phyloP scores from a whole-genome alignment of 78 protist genomes.

The Pigoraptor vietnamica region DNA sequence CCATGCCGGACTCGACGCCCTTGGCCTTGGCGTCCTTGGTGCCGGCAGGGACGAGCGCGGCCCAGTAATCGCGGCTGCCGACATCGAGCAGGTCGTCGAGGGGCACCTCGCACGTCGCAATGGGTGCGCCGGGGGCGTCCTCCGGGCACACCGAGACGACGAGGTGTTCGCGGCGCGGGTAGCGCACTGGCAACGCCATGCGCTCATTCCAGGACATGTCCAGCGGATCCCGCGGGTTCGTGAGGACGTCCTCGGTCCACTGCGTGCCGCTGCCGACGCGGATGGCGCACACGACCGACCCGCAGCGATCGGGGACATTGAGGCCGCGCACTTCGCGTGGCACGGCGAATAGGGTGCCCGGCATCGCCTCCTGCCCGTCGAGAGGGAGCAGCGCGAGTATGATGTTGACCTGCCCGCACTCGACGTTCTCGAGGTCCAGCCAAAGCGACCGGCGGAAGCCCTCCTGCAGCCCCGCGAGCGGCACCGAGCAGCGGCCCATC shows the following conservation, averaged over 20 bases:
- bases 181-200: background rate
- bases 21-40: background rate
- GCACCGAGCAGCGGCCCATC: background rate
- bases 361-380: background rate
- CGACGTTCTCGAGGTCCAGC: background rate
- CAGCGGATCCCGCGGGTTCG: background rate
- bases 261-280: background rate
- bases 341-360: background rate
- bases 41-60: background rate
- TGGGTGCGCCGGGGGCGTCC: background rate
- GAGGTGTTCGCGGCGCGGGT: background rate
- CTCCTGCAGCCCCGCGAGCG: background rate
- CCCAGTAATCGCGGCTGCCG: background rate
- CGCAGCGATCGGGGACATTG: background rate
- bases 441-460: background rate
- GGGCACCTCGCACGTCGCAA: background rate
- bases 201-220: background rate
- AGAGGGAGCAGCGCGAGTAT: background rate
- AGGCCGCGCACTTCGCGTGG: background rate
- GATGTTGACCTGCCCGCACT: background rate
- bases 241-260: background rate
- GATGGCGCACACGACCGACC: background rate
- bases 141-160: background rate
- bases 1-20: background rate
- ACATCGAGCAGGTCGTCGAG: background rate